Conservation (phyloP, 139 green algal species). For the Coccomyxa sp. region DNA sequence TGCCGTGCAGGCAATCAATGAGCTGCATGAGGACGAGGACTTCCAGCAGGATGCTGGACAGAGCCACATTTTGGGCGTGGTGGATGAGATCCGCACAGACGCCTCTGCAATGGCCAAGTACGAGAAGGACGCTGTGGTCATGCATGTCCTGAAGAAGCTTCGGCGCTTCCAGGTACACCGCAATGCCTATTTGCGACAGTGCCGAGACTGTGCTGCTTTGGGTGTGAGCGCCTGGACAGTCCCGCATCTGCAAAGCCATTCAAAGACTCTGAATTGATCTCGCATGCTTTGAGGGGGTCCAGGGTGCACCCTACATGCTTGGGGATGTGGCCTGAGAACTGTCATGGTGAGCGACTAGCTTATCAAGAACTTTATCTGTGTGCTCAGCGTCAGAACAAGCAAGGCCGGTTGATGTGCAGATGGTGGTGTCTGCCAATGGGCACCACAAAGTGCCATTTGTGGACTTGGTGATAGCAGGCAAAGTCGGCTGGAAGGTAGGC, state of each 20-base stretch:
- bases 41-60: conserved; percentile 43
- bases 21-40: conserved; percentile 42
- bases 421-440: conserved; percentile 25
- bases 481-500: neutral
- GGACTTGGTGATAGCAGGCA: conserved; percentile 4
- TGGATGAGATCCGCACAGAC: conserved; percentile 19
- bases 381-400: too few species aligned
- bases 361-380: too few species aligned
- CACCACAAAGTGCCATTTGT: conserved; percentile 23
- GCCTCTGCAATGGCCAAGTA: conserved; percentile 6
- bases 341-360: too few species aligned
- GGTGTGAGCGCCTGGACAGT: too few species aligned
- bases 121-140: conserved; percentile 8
- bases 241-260: too few species aligned
- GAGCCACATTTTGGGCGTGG: neutral
- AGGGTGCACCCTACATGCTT: too few species aligned
- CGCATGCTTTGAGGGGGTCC: too few species aligned
- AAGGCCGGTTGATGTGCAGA: too few species aligned
- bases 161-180: conserved; percentile 17
- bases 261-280: too few species aligned
- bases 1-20: conserved; percentile 28
- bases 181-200: too few species aligned
- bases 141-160: conserved; percentile 25
- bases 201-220: too few species aligned
- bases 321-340: too few species aligned